Conservation (phyloP, 176 grass and related monocot species). For the Oryza longistaminata region DNA sequence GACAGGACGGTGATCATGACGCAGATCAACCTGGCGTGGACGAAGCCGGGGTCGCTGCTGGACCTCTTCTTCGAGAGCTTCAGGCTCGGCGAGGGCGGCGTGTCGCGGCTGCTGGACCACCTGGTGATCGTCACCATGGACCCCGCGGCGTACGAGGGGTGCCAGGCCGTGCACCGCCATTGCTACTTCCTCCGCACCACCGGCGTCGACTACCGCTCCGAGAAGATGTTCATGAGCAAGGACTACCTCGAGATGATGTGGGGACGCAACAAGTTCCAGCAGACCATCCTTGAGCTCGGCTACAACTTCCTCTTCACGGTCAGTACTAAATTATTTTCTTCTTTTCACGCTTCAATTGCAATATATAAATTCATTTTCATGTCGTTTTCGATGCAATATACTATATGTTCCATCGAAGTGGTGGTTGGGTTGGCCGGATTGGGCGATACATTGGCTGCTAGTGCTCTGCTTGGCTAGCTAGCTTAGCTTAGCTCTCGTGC, state of each 20-base stretch:
- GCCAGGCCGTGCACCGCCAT: constrained; percentile 67
- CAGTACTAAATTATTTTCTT: background rate
- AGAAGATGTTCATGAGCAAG: constrained; percentile 92
- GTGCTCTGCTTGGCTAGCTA: background rate
- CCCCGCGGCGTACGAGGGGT: constrained; percentile 69
- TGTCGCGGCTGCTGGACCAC: constrained; percentile 72
- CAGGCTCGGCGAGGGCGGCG: constrained; percentile 50
- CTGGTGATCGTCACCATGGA: constrained; percentile 90
- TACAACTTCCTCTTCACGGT: constrained; percentile 96
- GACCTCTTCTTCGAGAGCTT: constrained; percentile 98
- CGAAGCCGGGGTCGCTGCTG: constrained; percentile 67
- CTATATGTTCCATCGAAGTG: background rate
- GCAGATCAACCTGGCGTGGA: constrained; percentile 83
- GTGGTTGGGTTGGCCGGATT: background rate
- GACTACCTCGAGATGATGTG: constrained; percentile 99
- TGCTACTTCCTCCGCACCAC: constrained; percentile 69
- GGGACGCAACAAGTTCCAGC: constrained; percentile 72
- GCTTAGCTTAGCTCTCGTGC: background rate
- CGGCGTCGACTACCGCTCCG: constrained; percentile 62
- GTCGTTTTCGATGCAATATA: background rate
- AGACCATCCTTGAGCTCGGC: constrained; percentile 71
- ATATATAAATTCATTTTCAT: background rate
- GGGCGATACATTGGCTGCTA: background rate
- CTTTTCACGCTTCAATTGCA: background rate
- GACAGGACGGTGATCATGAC: constrained; percentile 94